Evolutionary conservation across 768 basidiomycete species (phyloP).

Genomic region (Neoboletus subvelutipes): DNA sequence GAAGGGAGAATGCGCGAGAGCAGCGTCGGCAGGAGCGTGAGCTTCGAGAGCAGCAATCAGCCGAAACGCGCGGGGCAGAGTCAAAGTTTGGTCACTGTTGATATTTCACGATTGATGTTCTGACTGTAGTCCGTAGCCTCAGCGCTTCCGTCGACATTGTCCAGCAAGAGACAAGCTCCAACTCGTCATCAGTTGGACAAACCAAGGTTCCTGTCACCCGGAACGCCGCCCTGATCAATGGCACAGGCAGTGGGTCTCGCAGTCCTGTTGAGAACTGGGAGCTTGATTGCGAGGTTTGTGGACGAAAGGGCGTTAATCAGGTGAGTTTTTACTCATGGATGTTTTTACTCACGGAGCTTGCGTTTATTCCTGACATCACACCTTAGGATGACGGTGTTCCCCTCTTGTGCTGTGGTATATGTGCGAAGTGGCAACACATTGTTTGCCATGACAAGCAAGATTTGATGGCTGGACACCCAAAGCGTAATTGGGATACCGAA

Average conservation of each 20-base stretch:
- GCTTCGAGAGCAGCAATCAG: slow-evolving; percentile 23
- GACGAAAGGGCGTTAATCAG: slow-evolving; percentile 65
- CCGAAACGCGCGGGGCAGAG: slow-evolving; percentile 10
- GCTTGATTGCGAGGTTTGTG: slow-evolving; percentile 86
- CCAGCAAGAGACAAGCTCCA: not conserved
- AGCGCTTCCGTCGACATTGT: slow-evolving; percentile 1
- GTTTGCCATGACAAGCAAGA: slow-evolving; percentile 79
- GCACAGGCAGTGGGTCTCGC: slow-evolving; percentile 45
- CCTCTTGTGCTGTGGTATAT: slow-evolving; percentile 79
- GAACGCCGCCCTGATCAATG: slow-evolving; percentile 18
- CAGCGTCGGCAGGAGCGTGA: slow-evolving; percentile 40
- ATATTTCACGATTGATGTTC: slow-evolving; percentile 5
- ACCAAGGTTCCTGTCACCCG: not conserved
- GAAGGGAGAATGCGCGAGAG: slow-evolving; percentile 62
- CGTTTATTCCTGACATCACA: slow-evolving; percentile 8
- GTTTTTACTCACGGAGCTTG: slow-evolving; percentile 22
- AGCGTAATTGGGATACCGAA: slow-evolving; percentile 81
- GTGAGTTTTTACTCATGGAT: slow-evolving; percentile 41
- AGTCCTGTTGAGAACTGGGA: slow-evolving; percentile 75
- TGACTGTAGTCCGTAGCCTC: slow-evolving; percentile 18
- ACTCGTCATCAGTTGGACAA: slow-evolving; percentile 3
- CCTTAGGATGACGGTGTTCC: slow-evolving; percentile 74
- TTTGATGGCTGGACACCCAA: slow-evolving; percentile 55
- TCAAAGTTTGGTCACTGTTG: slow-evolving; percentile 12
- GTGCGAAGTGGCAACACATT: slow-evolving; percentile 90